phyloP scores from a whole-genome alignment of 768 basidiomycete genomes.

The Candolleomyces eurysporus region DNA sequence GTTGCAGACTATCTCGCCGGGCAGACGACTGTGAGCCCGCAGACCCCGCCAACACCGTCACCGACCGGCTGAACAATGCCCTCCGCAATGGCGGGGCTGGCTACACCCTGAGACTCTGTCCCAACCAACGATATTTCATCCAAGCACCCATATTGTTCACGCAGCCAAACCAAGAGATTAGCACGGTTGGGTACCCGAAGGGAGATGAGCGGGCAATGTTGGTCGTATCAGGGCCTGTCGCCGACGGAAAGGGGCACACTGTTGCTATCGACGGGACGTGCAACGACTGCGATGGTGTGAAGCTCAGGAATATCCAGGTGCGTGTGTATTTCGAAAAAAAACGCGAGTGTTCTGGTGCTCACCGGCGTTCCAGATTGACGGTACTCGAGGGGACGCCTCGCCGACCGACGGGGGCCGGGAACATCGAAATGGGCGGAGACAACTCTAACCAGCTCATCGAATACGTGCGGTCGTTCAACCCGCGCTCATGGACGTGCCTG shows the following conservation, averaged over 20 bases:
- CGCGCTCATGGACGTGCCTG: conserved; percentile 80
- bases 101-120: conserved; percentile 68
- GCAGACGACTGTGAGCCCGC: conserved; percentile 35
- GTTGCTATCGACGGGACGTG: conserved; percentile 74
- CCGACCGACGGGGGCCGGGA: conserved; percentile 62
- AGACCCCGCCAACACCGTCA: conserved; percentile 58
- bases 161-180: conserved; percentile 75
- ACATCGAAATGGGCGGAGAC: conserved; percentile 82
- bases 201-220: conserved; percentile 66
- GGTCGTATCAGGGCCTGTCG: conserved; percentile 62
- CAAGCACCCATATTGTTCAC: conserved; percentile 66
- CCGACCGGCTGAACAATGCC: conserved; percentile 62
- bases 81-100: conserved; percentile 65
- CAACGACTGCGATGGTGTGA: conserved; percentile 53
- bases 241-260: conserved; percentile 64
- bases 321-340: conserved; percentile 1
- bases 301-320: conserved; percentile 73
- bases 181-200: conserved; percentile 73
- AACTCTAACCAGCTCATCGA: conserved; percentile 75
- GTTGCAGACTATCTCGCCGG: neutral
- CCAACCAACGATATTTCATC: conserved; percentile 57
- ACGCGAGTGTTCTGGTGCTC: neutral
- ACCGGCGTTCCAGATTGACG: conserved; percentile 56
- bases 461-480: conserved; percentile 73
- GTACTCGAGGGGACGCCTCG: conserved; percentile 54